Percentiles rank a stretch among this genome's conserved stretches.
phyloP scores from a whole-genome alignment of 768 basidiomycete species.

The Russula olivacea region DNA sequence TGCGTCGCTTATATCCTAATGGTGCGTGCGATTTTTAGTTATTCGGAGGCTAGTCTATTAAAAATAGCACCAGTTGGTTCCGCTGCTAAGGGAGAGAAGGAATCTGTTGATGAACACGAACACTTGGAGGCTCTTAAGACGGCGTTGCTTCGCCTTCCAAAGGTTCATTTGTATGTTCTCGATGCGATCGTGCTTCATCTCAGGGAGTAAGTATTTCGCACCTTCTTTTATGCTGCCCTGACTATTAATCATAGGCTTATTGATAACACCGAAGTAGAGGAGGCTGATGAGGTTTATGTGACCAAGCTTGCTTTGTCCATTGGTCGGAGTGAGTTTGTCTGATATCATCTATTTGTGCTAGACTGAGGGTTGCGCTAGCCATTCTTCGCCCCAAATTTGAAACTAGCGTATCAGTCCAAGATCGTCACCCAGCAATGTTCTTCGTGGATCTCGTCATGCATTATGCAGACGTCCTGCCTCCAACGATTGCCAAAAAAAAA shows the following conservation, averaged over 20 bases:
- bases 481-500: slow-evolving; percentile 78
- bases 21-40: slow-evolving; percentile 32
- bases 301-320: slow-evolving; percentile 84
- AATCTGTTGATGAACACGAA: slow-evolving; percentile 46
- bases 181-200: slow-evolving; percentile 75
- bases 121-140: slow-evolving; percentile 55
- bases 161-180: slow-evolving; percentile 74
- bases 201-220: slow-evolving; percentile 40
- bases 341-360: not conserved
- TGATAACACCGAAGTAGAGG: slow-evolving; percentile 59
- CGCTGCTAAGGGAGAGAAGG: slow-evolving; percentile 46
- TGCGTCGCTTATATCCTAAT: slow-evolving; percentile 78
- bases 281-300: slow-evolving; percentile 72
- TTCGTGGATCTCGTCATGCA: slow-evolving; percentile 81
- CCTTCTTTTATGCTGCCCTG: slow-evolving; percentile 1
- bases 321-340: slow-evolving; percentile 62
- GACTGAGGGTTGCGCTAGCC: slow-evolving; percentile 37
- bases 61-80: slow-evolving; percentile 43
- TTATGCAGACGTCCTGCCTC: slow-evolving; percentile 69
- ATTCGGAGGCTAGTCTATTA: not conserved
- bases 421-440: slow-evolving; percentile 77
- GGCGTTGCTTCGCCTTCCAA: slow-evolving; percentile 65
- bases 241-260: slow-evolving; percentile 48
- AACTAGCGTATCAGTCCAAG: slow-evolving; percentile 81
- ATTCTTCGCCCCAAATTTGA: slow-evolving; percentile 80